Conservation (phyloP, 2,329 filamentous ascomycete genomes). For the Penicillium paneum region DNA sequence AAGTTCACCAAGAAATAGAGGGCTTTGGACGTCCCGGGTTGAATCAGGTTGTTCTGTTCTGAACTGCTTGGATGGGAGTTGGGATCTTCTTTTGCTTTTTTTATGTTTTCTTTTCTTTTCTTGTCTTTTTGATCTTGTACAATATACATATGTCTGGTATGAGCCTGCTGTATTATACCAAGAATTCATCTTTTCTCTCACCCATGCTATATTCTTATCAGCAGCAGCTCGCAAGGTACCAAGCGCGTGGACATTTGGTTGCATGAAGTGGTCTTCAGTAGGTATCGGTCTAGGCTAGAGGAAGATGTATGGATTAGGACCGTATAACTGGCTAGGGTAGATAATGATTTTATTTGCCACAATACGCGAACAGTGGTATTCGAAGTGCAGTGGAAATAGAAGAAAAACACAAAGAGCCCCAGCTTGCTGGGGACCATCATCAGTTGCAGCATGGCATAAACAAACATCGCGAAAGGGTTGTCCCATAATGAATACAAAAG, state of each 20-base stretch:
- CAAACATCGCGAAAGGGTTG: not conserved
- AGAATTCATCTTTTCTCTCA: constrained; percentile 7
- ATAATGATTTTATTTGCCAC: constrained; percentile 10
- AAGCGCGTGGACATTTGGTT: not conserved
- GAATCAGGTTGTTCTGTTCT: not conserved
- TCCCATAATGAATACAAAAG: constrained; percentile 6
- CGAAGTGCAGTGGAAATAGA: constrained; percentile 3
- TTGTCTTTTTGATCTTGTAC: constrained; percentile 19
- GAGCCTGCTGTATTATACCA: constrained; percentile 13
- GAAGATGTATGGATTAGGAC: not conserved
- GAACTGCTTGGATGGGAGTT: constrained; percentile 20
- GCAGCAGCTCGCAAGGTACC: too few species aligned
- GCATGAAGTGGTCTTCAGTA: not conserved
- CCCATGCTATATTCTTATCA: not conserved
- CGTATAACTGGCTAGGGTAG: not conserved
- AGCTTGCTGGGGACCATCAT: constrained; percentile 13
- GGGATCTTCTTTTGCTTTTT: constrained; percentile 10
- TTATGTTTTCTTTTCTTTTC: constrained; percentile 7
- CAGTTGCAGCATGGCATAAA: constrained; percentile 3
- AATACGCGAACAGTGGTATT: constrained; percentile 21
- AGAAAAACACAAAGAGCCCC: not conserved
- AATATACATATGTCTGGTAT: constrained; percentile 21
- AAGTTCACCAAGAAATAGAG: constrained; percentile 33
- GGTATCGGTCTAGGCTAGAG: not conserved
- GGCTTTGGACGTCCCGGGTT: constrained; percentile 2